Evolutionary conservation across 768 basidiomycete genomes (phyloP), one percentile per base, ranked within the genome.

Genomic region (Candolleomyces aberdarensis): DNA sequence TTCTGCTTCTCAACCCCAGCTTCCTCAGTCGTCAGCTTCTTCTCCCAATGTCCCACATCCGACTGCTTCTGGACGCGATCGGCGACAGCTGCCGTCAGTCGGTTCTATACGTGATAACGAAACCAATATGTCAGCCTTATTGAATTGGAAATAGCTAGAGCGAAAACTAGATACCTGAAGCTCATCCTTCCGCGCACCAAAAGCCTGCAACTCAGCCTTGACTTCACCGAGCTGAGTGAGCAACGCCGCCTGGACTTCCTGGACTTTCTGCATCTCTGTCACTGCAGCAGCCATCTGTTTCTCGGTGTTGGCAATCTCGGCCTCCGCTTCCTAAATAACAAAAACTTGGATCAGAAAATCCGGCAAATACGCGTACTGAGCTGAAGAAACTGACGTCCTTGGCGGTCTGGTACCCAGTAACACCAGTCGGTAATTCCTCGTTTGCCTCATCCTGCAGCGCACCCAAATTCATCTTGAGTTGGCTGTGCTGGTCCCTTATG

Each of bases 351-450:
- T 43, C 44, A 15, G 29, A 47, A 20, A 31, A 29, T 17, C n/a
- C 8, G 49, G 15, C 55, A 19, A 15, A 11, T 39, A 39, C 26
- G 19, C 19, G 9, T 26, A 11, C 13, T 17, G 26, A 22, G 41
- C 32, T 20, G 40, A 60, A 36, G 5, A 2, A 32, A 69, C 80
- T 31, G 65, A 86, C 89, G 65, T 78, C 70, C 68, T 85, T 83
- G 5, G 80, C 83, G 11, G 72, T 77, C 61, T 87, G 76, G 14
- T 90, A 73, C 14, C 80, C 82, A 20, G 80, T 76, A n/a, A 90
- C 76, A 65, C 82, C 80, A 7, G 82, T 83, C 1, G 89, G 87
- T 70, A 88, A 75, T 13, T 89, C 88, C 19, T 90, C 87, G 59
- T 88, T 89, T 13, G 81, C 79, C 62, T 89, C 87, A 40, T 80